Evolutionary conservation across 2,329 filamentous ascomycete genomes (phyloP), one percentile per base, ranked within the genome.

Genomic region (Fusarium sp.): DNA sequence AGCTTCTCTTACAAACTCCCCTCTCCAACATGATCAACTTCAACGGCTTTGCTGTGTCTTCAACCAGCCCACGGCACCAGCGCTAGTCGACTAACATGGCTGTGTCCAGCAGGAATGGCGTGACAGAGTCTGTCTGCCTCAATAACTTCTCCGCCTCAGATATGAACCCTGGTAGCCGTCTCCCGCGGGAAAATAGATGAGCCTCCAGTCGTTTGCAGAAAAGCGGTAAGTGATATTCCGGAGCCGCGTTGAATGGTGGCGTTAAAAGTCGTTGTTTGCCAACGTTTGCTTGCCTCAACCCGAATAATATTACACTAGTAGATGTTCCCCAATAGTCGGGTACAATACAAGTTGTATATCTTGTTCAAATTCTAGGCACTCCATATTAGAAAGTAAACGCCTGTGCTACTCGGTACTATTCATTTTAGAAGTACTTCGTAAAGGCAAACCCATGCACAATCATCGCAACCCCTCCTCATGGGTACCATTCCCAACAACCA

Each of bases 41-140:
- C 49, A 27, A 40, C 20, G 33, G 10, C 29, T 24, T 35, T n/a
- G 4, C 22, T 35, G 8, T 56, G 49, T 38, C 27, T 44, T 56
- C 36, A 55, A 42, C 35, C 31, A 49, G 36, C 49, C 38, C 49
- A 46, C 42, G 17, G n/a, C n/a, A 29, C 33, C 17, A 29, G 14
- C 40, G 22, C 42, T 40, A 22, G 8, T 22, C 62, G 22, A 59
- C 38, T 38, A 51, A 58, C 62, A 49, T 56, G 17, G 27, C 38
- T 38, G 36, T 27, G 29, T 58, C 40, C 27, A 58, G 38, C 61
- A 38, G 35, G 35, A 31, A 64, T 64, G 53, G 62, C 53, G 62
- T 49, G 53, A 64, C 53, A 27, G 46, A 49, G 31, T 44, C 44
- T 20, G 31, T 40, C 42, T 24, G 35, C 49, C 31, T 69, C 20